Evolutionary conservation across 2,329 filamentous ascomycete genomes (phyloP).

Genomic region (Fusarium sp.): DNA sequence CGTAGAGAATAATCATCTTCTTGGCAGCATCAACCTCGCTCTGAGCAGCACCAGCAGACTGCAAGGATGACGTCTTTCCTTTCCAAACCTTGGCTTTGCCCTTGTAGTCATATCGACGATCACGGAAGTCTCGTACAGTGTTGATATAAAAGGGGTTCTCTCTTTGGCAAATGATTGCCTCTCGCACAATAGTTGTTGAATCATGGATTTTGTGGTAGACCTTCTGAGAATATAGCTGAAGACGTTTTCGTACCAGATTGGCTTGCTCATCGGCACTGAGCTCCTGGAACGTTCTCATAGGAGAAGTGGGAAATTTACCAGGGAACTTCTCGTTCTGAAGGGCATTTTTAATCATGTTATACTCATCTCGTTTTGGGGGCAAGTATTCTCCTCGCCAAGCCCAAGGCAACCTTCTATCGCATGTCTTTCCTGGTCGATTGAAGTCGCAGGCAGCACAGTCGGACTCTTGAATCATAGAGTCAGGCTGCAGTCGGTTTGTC

Average conservation of each 20-base stretch:
- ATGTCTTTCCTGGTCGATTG: conserved; percentile 96
- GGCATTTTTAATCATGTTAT: conserved; percentile 97
- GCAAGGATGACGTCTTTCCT: conserved; percentile 88
- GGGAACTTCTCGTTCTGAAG: conserved; percentile 94
- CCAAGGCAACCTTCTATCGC: conserved; percentile 94
- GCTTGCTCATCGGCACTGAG: conserved; percentile 85
- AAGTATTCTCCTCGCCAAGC: conserved; percentile 98
- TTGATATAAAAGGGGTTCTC: conserved; percentile 99
- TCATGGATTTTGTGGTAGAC: conserved; percentile 99
- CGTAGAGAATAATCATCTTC: conserved; percentile 98
- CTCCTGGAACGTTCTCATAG: conserved; percentile 80
- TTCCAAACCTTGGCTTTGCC: conserved; percentile 99
- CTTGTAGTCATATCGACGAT: conserved; percentile 98
- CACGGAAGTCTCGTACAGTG: conserved; percentile 94
- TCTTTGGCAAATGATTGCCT: conserved; percentile 97
- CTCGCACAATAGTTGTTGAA: conserved; percentile 87
- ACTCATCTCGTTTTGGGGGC: conserved; percentile 95
- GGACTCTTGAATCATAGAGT: conserved; percentile 98
- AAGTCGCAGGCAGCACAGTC: conserved; percentile 98
- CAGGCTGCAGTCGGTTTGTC: conserved; percentile 94
- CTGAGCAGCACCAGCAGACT: conserved; percentile 78
- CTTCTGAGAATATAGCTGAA: conserved; percentile 95
- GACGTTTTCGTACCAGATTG: conserved; percentile 79
- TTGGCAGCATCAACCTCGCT: conserved; percentile 90
- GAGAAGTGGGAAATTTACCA: conserved; percentile 75